A percentile compares a stretch with the other conserved stretches of the same genome.
Evolutionary conservation across 2,329 filamentous ascomycete genomes (phyloP).

Genomic region (Microcyclosporella mali): DNA sequence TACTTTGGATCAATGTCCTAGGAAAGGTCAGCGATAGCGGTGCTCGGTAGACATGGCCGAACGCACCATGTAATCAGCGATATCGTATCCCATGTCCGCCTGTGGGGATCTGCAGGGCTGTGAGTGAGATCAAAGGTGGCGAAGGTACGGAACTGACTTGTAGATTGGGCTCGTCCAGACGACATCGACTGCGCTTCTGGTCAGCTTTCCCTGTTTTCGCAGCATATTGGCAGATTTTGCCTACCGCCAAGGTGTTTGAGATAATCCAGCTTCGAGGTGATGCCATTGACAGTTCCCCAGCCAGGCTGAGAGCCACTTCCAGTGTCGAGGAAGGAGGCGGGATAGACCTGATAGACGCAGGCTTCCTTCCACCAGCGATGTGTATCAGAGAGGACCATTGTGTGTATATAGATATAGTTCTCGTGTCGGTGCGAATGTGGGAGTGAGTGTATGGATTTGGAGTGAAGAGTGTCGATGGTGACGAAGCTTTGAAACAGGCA

Average conservation of each 20-base stretch:
- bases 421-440: too few relatives aligned
- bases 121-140: neutral
- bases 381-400: neutral
- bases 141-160: too few relatives aligned
- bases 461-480: too few relatives aligned
- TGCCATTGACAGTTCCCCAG: constrained; percentile 59
- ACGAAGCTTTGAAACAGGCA: too few relatives aligned
- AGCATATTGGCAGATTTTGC: neutral
- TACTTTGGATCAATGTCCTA: constrained; percentile 44
- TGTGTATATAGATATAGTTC: neutral
- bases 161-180: constrained; percentile 61
- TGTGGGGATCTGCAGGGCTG: constrained; percentile 40
- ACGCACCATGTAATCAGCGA: constrained; percentile 42
- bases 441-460: too few relatives aligned
- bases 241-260: constrained; percentile 51
- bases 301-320: constrained; percentile 47
- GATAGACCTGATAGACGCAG: constrained; percentile 48
- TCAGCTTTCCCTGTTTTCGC: neutral
- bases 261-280: constrained; percentile 60
- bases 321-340: constrained; percentile 54
- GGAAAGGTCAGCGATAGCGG: too few relatives aligned
- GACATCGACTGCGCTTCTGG: constrained; percentile 44
- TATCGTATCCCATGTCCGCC: constrained; percentile 51
- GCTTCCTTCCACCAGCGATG: constrained; percentile 36
- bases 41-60: too few relatives aligned